Evolutionary conservation across 2,329 filamentous ascomycete species (phyloP).

Genomic region (Orbilia ellipsospora): DNA sequence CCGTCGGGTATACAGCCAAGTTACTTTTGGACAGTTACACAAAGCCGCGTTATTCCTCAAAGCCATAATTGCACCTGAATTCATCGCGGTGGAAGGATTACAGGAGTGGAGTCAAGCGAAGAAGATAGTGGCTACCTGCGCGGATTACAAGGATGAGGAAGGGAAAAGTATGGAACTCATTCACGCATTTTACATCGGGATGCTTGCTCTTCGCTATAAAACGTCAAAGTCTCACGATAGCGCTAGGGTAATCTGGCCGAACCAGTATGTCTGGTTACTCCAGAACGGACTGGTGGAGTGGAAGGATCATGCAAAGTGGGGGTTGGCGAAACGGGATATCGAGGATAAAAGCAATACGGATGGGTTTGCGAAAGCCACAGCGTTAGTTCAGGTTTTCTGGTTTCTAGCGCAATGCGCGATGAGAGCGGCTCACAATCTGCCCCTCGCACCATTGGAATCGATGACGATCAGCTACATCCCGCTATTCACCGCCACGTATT

Average conservation of each 20-base stretch:
- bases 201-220: conserved; percentile 61
- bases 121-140: conserved; percentile 59
- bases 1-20: conserved; percentile 60
- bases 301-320: conserved; percentile 59
- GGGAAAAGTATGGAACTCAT: conserved; percentile 57
- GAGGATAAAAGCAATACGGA: conserved; percentile 62
- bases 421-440: conserved; percentile 60
- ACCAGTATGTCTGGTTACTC: conserved; percentile 61
- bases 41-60: conserved; percentile 60
- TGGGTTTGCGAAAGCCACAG: conserved; percentile 59
- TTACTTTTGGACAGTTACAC: conserved; percentile 52
- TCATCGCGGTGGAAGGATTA: conserved; percentile 61
- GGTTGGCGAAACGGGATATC: conserved; percentile 59
- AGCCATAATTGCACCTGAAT: conserved; percentile 61
- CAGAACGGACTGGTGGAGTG: conserved; percentile 59
- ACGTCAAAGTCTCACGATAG: conserved; percentile 38
- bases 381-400: conserved; percentile 60
- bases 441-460: conserved; percentile 61
- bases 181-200: conserved; percentile 61
- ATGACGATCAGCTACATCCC: conserved; percentile 62
- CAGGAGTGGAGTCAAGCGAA: conserved; percentile 62
- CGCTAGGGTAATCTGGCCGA: conserved; percentile 60
- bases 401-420: conserved; percentile 61
- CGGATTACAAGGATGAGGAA: conserved; percentile 57
- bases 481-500: conserved; percentile 61